Percentiles rank a stretch among this genome's conserved stretches.
phyloP scores from a whole-genome alignment of 2,329 filamentous ascomycete genomes.

The Chaetomiaceae sp. region DNA sequence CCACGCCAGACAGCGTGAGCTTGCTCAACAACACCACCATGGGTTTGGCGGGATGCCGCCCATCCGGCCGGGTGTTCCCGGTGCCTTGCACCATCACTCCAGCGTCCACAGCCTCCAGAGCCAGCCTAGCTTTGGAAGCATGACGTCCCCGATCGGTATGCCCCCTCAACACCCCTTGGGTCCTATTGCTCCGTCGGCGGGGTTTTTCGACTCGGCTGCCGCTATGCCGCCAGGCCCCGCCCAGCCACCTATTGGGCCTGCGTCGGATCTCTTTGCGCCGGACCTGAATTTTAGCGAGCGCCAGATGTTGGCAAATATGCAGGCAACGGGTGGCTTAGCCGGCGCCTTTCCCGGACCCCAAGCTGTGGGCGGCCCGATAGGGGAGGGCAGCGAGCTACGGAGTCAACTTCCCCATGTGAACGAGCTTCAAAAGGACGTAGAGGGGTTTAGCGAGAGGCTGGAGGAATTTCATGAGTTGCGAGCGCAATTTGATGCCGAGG shows the following conservation, averaged over 20 bases:
- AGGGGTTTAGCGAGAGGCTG: constrained; percentile 66
- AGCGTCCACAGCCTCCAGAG: constrained; percentile 95
- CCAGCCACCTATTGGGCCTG: constrained; percentile 42
- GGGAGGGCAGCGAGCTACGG: constrained; percentile 37
- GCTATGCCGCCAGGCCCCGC: constrained; percentile 39
- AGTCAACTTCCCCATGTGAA: constrained; percentile 47
- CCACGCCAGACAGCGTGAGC: constrained; percentile 93
- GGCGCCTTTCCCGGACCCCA: constrained; percentile 35
- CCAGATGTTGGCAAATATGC: constrained; percentile 46
- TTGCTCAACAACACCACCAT: constrained; percentile 69
- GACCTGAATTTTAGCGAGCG: constrained; percentile 59
- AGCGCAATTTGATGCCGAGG: constrained; percentile 62
- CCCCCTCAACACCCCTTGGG: constrained; percentile 49
- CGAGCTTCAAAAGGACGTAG: constrained; percentile 49
- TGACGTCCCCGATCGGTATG: constrained; percentile 75
- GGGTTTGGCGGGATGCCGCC: constrained; percentile 66
- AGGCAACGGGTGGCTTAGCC: constrained; percentile 31
- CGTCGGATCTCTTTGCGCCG: constrained; percentile 56
- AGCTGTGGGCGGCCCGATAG: constrained; percentile 35
- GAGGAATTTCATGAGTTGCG: constrained; percentile 78
- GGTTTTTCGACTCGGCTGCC: constrained; percentile 63
- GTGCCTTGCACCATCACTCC: constrained; percentile 78
- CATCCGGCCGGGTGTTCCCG: constrained; percentile 46
- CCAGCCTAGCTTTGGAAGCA: constrained; percentile 93
- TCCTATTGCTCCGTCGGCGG: constrained; percentile 55